Evolutionary conservation across 331 rosid genomes (phyloP), one percentile per base, ranked within the genome.

Genomic region (Acacia pycnantha): DNA sequence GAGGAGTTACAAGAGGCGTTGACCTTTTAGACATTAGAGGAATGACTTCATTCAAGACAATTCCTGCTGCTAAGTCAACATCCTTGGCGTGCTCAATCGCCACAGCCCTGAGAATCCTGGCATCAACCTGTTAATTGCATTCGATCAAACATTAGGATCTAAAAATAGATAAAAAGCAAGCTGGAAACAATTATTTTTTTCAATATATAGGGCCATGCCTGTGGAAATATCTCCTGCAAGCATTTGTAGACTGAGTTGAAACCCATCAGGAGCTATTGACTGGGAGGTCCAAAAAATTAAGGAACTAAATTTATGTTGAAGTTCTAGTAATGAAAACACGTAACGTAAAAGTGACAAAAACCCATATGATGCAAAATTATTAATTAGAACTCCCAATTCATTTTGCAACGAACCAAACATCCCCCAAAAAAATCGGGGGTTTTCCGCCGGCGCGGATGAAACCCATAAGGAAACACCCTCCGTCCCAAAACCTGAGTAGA

Each of bases 151-250:
- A 83, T 43, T 13, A 43, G 46, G 46, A 43, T 43, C 31, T 66
- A 77, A 78, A 29, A 66, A 47, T 29, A 51, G 69, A 12, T 13
- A 40, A 40, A 76, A 70, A 33, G 48, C 0, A 73, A 50, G 59
- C 21, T 16, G 70, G 15, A 62, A 64, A 64, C 8, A 64, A 27
- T 27, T 64, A 29, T 29, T 18, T 50, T n/a, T 27, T 51, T 21
- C 2, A 74, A 43, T 19, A 31, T 16, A 47, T 6, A 70, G 43
- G 69, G 33, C 6, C 24, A 59, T 85, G 90, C 99, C 98, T 93
- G 90, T 2, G 99, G 99, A 82, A 95, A 95, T 43, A 95, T 31
- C 70, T 95, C 98, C 86, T 78, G 90, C 84, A 95, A 89, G 62
- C 84, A 59, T 24, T 58, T 68, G 76, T 84, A 93, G 51, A 95